phyloP scores from a whole-genome alignment of 2,329 filamentous ascomycete genomes.

The Esteya vermicola region DNA sequence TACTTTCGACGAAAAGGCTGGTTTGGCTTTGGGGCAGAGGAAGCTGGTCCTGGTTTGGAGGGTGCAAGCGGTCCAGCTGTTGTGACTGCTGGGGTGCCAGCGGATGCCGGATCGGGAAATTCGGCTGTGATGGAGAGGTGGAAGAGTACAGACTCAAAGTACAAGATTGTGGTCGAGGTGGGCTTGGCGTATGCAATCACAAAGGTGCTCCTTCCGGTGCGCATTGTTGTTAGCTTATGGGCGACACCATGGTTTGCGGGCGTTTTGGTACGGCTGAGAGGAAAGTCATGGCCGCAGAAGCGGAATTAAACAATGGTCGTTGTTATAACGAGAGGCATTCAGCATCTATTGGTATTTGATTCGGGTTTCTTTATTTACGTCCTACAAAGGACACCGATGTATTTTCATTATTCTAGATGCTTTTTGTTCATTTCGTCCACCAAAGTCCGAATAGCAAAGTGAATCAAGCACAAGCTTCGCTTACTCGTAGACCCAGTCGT shows the following conservation, averaged over 20 bases:
- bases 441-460: background rate
- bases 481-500: conserved; percentile 91
- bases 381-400: background rate
- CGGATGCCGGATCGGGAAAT: conserved; percentile 9
- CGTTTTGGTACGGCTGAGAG: conserved; percentile 31
- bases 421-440: background rate
- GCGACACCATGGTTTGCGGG: conserved; percentile 86
- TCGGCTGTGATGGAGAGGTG: conserved; percentile 19
- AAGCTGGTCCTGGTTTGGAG: too few species aligned
- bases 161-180: conserved; percentile 51
- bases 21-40: conserved; percentile 46
- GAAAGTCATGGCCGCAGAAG: background rate
- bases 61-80: too few species aligned
- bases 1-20: conserved; percentile 72
- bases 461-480: background rate
- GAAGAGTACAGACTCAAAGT: conserved; percentile 27
- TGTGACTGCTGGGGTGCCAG: too few species aligned
- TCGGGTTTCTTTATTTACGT: background rate
- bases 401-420: too few species aligned
- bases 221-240: conserved; percentile 71
- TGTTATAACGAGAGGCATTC: too few species aligned
- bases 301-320: background rate
- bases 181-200: conserved; percentile 85
- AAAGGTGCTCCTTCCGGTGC: conserved; percentile 66
- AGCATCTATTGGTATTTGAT: too few species aligned